Evolutionary conservation across 164 flowering plant species (phyloP).

Genomic region (Stephania yunnanensis): DNA sequence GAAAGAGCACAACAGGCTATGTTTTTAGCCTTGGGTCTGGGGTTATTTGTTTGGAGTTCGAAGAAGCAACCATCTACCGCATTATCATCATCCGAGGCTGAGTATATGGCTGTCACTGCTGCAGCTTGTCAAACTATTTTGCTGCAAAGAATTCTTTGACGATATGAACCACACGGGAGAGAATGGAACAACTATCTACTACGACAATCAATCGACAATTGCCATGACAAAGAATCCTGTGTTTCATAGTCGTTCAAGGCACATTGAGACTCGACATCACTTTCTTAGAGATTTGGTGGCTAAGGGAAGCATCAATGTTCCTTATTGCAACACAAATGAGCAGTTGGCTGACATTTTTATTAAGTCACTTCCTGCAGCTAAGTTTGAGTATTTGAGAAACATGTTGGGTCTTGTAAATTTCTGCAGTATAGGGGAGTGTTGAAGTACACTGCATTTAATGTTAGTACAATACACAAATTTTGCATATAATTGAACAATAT

Average conservation of each 20-base stretch:
- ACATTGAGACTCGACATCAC: neutral
- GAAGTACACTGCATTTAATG: no score
- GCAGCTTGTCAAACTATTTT: constrained; percentile 10
- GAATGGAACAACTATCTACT: neutral
- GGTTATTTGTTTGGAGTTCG: constrained; percentile 12
- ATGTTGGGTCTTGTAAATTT: no score
- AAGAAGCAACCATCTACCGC: constrained; percentile 4
- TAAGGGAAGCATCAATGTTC: no score
- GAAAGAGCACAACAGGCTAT: constrained; percentile 8
- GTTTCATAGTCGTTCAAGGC: neutral
- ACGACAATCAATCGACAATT: neutral
- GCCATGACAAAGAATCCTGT: constrained; percentile 2
- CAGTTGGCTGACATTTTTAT: no score
- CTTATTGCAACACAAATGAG: no score
- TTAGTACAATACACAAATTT: no score
- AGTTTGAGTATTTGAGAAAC: no score
- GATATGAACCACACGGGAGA: neutral
- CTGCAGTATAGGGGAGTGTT: no score
- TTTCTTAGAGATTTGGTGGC: neutral
- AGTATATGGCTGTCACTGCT: constrained; percentile 12
- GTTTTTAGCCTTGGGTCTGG: neutral
- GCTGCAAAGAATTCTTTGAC: constrained; percentile 4
- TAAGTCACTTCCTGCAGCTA: no score
- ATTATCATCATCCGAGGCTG: constrained; percentile 10
- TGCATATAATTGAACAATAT: no score